phyloP scores from a whole-genome alignment of 2,329 filamentous ascomycete species.

The Tolypocladium sp. region DNA sequence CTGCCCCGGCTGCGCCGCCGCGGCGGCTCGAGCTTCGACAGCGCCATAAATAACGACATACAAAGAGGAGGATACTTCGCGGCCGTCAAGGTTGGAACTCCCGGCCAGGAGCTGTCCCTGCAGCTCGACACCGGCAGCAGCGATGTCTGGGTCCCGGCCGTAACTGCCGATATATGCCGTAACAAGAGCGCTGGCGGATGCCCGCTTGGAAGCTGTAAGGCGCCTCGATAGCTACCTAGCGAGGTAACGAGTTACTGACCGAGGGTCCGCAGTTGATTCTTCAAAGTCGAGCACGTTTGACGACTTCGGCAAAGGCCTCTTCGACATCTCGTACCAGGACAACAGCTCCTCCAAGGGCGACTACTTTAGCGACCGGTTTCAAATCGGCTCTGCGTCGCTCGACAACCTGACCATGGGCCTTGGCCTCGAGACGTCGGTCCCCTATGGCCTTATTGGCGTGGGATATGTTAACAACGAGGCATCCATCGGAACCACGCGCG shows the following conservation, averaged over 20 bases:
- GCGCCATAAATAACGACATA: conserved; percentile 34
- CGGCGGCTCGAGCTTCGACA: conserved; percentile 27
- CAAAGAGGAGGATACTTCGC: conserved; percentile 44
- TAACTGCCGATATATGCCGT: conserved; percentile 28
- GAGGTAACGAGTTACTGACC: conserved; percentile 9
- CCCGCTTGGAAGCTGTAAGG: conserved; percentile 35
- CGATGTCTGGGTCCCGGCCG: conserved; percentile 51
- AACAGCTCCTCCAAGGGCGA: conserved; percentile 46
- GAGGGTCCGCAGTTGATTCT: conserved; percentile 31
- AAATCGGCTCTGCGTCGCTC: conserved; percentile 42
- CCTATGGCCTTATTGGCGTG: conserved; percentile 50
- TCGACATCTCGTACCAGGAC: conserved; percentile 55
- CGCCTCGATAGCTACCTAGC: conserved; percentile 9
- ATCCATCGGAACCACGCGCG: conserved; percentile 15
- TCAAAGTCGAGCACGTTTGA: conserved; percentile 36
- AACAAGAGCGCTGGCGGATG: conserved; percentile 21
- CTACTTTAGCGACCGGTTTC: conserved; percentile 49
- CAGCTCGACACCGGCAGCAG: conserved; percentile 59
- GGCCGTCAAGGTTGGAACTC: conserved; percentile 47
- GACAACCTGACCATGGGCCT: conserved; percentile 50
- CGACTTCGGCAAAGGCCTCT: conserved; percentile 30
- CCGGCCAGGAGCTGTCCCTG: conserved; percentile 44
- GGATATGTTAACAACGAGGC: conserved; percentile 50
- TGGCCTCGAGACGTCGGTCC: conserved; percentile 42
- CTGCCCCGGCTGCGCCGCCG: conserved; percentile 24